Percentiles rank a stretch among this genome's conserved stretches.
These are phyloP conservation scores for Vigna trinervia DNA, from an alignment of 306 rosid genomes.

Conservation along the genomic window DNA sequence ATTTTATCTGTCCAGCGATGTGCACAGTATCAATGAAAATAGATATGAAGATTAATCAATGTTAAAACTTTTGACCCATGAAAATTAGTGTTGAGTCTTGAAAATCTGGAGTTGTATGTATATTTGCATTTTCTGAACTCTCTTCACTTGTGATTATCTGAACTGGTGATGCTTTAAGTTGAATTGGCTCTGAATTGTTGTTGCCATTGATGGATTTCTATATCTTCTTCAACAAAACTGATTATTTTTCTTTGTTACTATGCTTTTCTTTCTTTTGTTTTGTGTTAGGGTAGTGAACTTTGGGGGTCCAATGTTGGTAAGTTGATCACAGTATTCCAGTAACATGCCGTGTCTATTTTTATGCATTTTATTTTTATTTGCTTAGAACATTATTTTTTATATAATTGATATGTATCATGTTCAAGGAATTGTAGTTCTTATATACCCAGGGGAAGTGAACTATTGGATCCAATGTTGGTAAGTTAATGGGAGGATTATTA, in stretches of 20 bases:
- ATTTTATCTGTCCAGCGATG: slow-evolving; percentile 68
- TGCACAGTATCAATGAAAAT: neutral
- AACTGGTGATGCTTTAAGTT: slow-evolving; percentile 45
- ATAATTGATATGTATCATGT: no score
- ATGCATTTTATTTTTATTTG: no score
- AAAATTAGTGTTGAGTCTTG: slow-evolving; percentile 41
- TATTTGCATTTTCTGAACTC: slow-evolving; percentile 46
- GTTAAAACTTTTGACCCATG: slow-evolving; percentile 5
- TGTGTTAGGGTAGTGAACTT: slow-evolving; percentile 20
- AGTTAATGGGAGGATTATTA: neutral
- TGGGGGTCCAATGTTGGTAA: neutral
- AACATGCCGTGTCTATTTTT: no score
- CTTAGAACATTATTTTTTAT: no score
- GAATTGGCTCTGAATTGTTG: slow-evolving; percentile 53
- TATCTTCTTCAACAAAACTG: slow-evolving; percentile 86
- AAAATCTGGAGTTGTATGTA: slow-evolving; percentile 48
- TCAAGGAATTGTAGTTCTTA: slow-evolving; percentile 4
- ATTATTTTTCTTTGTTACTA: slow-evolving; percentile 56
- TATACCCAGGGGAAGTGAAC: neutral
- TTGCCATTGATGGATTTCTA: slow-evolving; percentile 66
- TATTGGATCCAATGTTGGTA: no score
- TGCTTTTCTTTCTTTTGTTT: neutral
- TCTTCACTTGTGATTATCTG: slow-evolving; percentile 45
- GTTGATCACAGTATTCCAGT: slow-evolving; percentile 15
- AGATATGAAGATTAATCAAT: neutral